Conservation (phyloP, 495 filamentous ascomycete species). For the Neurospora sp. region DNA sequence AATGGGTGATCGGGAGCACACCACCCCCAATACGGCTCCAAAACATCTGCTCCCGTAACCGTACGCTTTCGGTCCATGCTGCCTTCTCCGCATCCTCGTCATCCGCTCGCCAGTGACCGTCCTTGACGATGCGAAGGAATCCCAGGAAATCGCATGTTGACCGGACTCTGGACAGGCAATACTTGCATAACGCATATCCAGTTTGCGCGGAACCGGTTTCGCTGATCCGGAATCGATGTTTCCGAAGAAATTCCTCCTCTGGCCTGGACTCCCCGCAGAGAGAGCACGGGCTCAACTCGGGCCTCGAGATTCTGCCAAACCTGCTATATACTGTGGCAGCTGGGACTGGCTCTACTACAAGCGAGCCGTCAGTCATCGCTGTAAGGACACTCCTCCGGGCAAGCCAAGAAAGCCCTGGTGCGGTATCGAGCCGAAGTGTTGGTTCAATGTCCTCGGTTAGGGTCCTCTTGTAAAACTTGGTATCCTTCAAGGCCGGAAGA, state of each 20-base stretch:
- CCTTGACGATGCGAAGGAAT: constrained; percentile 79
- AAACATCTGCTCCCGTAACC: constrained; percentile 87
- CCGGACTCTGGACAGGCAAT: constrained; percentile 75
- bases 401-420: constrained; percentile 88
- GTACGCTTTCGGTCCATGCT: constrained; percentile 89
- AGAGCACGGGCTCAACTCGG: constrained; percentile 61
- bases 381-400: constrained; percentile 72
- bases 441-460: constrained; percentile 90
- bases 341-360: constrained; percentile 82
- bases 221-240: constrained; percentile 80
- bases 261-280: constrained; percentile 78
- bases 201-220: constrained; percentile 72
- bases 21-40: constrained; percentile 88
- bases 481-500: constrained; percentile 60
- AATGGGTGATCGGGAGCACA: constrained; percentile 54
- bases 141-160: constrained; percentile 86
- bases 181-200: constrained; percentile 80
- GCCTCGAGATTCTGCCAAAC: constrained; percentile 42
- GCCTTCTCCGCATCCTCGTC: constrained; percentile 64
- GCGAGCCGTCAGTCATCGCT: constrained; percentile 73
- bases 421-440: constrained; percentile 75
- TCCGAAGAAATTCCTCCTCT: constrained; percentile 57
- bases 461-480: constrained; percentile 83
- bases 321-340: constrained; percentile 24
- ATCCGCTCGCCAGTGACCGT: constrained; percentile 78